Evolutionary conservation across 345 rosid species (phyloP).

Genomic region (Gossypium rotundifolium): DNA sequence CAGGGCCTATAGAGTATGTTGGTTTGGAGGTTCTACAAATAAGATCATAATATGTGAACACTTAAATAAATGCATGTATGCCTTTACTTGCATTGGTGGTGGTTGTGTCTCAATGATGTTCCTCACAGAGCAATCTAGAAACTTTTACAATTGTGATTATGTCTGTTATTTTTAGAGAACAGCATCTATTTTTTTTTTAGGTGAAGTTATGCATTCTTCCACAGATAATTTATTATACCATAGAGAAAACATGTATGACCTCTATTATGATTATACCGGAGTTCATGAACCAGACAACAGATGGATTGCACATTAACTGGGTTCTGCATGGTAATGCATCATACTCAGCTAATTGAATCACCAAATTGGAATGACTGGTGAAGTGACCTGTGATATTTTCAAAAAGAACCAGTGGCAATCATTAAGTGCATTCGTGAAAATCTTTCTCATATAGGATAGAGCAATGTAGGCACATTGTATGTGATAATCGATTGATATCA

Average conservation of each 20-base stretch:
- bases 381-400: neutral
- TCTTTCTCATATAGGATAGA: neutral
- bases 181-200: neutral
- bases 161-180: neutral
- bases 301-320: neutral
- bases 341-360: neutral
- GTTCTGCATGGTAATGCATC: neutral
- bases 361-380: neutral
- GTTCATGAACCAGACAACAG: neutral
- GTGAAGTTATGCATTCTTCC: neutral
- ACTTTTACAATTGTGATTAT: neutral
- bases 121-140: neutral
- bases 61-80: neutral
- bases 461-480: neutral
- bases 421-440: neutral
- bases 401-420: neutral
- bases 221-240: too few species aligned
- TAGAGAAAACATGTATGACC: neutral
- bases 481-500: slow-evolving; percentile 2
- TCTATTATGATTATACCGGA: neutral
- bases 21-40: neutral
- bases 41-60: neutral
- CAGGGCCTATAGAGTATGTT: slow-evolving; percentile 60
- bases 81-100: slow-evolving; percentile 4
- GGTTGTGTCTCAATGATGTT: neutral